Evolutionary conservation across 208 protist genomes (phyloP), one percentile per base, ranked within the genome.

Genomic region (Spongospora subterranea): DNA sequence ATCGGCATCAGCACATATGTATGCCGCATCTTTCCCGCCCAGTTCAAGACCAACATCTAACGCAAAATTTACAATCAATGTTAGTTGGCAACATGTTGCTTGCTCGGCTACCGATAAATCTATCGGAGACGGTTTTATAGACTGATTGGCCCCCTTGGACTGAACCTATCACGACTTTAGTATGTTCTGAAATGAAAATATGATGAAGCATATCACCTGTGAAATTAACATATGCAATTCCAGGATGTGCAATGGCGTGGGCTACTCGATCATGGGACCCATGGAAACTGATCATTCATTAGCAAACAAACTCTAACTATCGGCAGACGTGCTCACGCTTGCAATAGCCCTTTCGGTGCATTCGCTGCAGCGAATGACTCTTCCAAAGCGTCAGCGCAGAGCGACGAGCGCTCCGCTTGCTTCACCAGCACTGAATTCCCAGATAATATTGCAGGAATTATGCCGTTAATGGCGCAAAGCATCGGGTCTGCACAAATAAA

Each of bases 21-120:
- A 53, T 0, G 77, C 71, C 11, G 92, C 60, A 90, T 90, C 90
- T 88, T 93, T 93, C 0, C 92, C 92, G 38, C 92, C 92, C 0
- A 92, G 46, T 46, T 93, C 92, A 24, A 93, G 82, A 0, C 64
- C 82, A 64, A 89, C 32, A 45, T 89, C 54, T 60, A n/a, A n/a
- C n/a, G n/a, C n/a, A n/a, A n/a, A n/a, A n/a, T n/a, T 60, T 24
- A 60, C 50, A 60, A 60, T 24, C 6, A 60, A 6, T 60, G 50
- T 60, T 60, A 60, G 24, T 60, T 24, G 50, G 24, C 24, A 60
- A 60, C 13, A 24, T 29, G 24, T 60, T 60, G 50, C 6, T 60
- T 24, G 50, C 24, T 60, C 24, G n/a, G n/a, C 24, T 60, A 60
- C 50, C 50, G 45, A 89, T 89, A 45, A 89, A 89, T 1, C 88